Evolutionary conservation across 805 yeast species (phyloP).

Genomic region (Candida jianshihensis): DNA sequence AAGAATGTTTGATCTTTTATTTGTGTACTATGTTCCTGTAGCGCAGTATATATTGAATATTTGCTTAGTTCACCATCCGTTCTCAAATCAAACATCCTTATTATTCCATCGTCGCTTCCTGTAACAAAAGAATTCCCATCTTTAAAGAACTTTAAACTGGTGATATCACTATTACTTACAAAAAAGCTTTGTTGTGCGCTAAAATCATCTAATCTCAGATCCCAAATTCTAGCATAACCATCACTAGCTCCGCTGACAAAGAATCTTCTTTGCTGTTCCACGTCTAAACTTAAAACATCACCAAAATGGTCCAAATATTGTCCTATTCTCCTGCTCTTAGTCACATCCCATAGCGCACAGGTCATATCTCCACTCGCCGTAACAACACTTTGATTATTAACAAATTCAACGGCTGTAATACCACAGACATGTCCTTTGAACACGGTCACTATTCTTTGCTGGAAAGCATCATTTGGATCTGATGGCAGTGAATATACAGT

Average conservation of each 20-base stretch:
- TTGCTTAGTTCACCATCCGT: conserved; percentile 61
- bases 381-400: conserved; percentile 47
- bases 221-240: conserved; percentile 64
- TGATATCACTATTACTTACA: conserved; percentile 59
- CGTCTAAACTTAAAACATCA: conserved; percentile 52
- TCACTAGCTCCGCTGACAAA: conserved; percentile 67
- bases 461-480: conserved; percentile 25
- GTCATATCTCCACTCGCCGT: conserved; percentile 84
- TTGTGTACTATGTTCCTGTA: conserved; percentile 3
- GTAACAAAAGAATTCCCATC: conserved; percentile 63
- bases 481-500: conserved; percentile 49
- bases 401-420: conserved; percentile 65
- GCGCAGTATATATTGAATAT: conserved; percentile 30
- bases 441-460: conserved; percentile 40
- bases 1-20: conserved; percentile 9
- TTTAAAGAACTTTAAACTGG: conserved; percentile 55
- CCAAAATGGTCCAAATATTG: conserved; percentile 64
- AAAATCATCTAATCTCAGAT: conserved; percentile 36
- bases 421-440: conserved; percentile 82
- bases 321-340: conserved; percentile 44
- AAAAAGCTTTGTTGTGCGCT: conserved; percentile 41
- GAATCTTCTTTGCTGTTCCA: conserved; percentile 21
- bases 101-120: conserved; percentile 74
- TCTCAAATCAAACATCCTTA: conserved; percentile 68
- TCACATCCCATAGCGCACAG: conserved; percentile 72